Base-by-base conservation (phyloP, 2,329 filamentous ascomycete genomes). In the Monilinia aucupariae region DNA sequence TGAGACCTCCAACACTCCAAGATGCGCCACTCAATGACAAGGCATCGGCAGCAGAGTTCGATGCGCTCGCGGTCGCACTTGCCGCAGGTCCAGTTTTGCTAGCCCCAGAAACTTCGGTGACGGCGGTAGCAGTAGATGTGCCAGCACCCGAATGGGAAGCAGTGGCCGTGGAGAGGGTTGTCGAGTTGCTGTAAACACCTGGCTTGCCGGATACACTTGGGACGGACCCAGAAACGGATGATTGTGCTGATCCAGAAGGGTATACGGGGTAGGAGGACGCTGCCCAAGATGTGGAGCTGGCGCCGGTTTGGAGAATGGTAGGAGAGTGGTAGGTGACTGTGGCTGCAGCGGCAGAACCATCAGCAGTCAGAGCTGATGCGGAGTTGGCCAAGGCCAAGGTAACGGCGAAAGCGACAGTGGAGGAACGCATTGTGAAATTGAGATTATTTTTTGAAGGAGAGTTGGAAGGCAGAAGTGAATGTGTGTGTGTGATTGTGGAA, bases 371-470 rank as follows among this genome's bases (percentile, higher is more conserved):
- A 41, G 49, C 60, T 53, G 49, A 37, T 54, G 30, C 39, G 22
- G 59, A 53, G 13, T 47, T 56, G 51, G 51, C 37, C 52, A 55
- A 47, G 13, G 59, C 59, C 59, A 62, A 56, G n/a, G 51, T 39
- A 34, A 58, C 20, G 32, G 51, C 60, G 51, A 62, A 56, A 41
- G 45, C 52, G 51, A 62, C 32, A 39, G 60, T 62, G 25, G 60
- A 62, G 17, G 60, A 62, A 62, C 60, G 60, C 60, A 62, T 61
- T 4, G 39, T 61, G 59, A 61, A 48, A 48, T 25, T 47, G 54
- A 47, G n/a, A 45, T 49, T n/a, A 15, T 30, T 45, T 45, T n/a
- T 56, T n/a, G 25, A 25, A 20, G 22, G 45, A 49, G 22, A 41
- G n/a, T 10, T 47, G 3, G 41, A 25, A 49, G 25, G 50, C 27